Conservation (phyloP, 116 monocot species). For the Iris pallida region DNA sequence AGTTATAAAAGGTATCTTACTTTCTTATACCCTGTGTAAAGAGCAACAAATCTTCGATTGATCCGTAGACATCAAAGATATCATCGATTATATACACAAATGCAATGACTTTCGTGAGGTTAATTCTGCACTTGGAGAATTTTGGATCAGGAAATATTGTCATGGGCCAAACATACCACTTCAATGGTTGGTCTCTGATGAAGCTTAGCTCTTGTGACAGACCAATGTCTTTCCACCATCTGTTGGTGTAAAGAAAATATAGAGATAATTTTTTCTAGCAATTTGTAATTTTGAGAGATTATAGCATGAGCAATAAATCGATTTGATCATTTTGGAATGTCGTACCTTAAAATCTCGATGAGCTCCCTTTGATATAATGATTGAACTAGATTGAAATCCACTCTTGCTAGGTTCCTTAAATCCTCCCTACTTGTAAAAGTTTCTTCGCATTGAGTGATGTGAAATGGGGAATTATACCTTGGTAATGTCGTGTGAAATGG, state of each 20-base stretch:
- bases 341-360: conserved; percentile 22
- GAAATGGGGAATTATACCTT: conserved; percentile 18
- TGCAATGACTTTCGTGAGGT: conserved; percentile 37
- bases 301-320: too few relatives aligned
- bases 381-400: conserved; percentile 34
- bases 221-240: conserved; percentile 38
- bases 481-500: conserved; percentile 34
- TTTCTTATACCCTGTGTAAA: conserved; percentile 29
- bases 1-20: conserved; percentile 8
- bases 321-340: too few relatives aligned
- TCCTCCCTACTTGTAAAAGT: background rate
- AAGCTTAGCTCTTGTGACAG: conserved; percentile 21
- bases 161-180: conserved; percentile 44
- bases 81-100: conserved; percentile 50
- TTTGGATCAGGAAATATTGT: conserved; percentile 19
- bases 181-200: conserved; percentile 30
- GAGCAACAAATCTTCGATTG: conserved; percentile 34
- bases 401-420: conserved; percentile 20
- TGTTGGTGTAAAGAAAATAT: background rate
- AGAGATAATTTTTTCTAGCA: background rate
- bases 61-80: conserved; percentile 44
- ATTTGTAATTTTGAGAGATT: too few relatives aligned
- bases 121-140: conserved; percentile 24
- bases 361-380: conserved; percentile 25
- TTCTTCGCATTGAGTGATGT: conserved; percentile 11